Evolutionary conservation across 1,284 basidiomycete species (phyloP).

Genomic region (Leccinum variabile): DNA sequence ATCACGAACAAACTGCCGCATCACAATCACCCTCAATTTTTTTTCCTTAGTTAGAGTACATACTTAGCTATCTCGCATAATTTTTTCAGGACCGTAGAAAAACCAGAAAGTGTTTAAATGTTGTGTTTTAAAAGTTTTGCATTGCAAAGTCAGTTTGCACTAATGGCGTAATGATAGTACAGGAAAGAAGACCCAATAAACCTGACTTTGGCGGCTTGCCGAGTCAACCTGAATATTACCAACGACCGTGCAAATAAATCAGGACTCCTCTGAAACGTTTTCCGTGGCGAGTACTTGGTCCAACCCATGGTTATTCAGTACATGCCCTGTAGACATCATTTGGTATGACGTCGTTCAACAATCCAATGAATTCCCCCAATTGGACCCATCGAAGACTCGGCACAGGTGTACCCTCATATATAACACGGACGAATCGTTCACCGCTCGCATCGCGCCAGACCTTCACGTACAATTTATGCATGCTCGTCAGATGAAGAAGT

Average conservation of each 20-base stretch:
- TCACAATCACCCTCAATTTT: no score
- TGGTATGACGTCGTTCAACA: slow-evolving; percentile 42
- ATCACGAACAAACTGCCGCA: no score
- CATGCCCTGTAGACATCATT: slow-evolving; percentile 34
- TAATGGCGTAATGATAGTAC: no score
- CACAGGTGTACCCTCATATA: slow-evolving; percentile 48
- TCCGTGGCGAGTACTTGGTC: not conserved
- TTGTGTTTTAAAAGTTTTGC: no score
- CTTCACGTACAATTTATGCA: slow-evolving; percentile 27
- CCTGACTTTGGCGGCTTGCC: not conserved
- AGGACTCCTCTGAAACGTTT: not conserved
- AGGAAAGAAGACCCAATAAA: not conserved
- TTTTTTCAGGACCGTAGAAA: no score
- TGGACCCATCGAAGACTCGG: slow-evolving; percentile 40
- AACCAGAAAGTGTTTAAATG: no score
- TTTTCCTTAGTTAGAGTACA: no score
- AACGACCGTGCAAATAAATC: not conserved
- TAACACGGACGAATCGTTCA: slow-evolving; percentile 43
- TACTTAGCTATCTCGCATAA: no score
- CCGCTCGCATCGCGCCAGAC: slow-evolving; percentile 40
- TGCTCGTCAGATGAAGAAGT: not conserved
- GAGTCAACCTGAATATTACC: not conserved
- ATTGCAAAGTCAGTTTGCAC: no score
- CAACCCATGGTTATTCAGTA: slow-evolving; percentile 7
- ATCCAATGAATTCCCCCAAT: slow-evolving; percentile 40